Evolutionary conservation across 1,284 basidiomycete species (phyloP), one percentile per base, ranked within the genome.

Genomic region (Marasmius sp.): DNA sequence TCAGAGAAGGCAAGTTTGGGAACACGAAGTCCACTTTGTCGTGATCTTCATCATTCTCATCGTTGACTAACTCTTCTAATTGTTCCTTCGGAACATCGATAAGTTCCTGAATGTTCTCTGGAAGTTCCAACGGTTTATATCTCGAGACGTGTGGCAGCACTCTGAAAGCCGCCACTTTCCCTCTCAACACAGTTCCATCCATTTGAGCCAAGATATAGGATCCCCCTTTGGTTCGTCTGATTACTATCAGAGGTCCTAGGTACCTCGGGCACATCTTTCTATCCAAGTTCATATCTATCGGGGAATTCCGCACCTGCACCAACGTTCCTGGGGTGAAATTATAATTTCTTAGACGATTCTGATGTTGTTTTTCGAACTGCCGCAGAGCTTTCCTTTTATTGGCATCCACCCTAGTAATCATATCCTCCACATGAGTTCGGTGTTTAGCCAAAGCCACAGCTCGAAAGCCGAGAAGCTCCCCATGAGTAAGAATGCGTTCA

Each of bases 161-260:
- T 14, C 70, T 62, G 49, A 73, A 74, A 12, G 64, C 65, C 8
- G 67, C 69, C 33, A 72, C 60, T 16, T 66, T 67, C 12, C 62
- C 57, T 41, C 68, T 63, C 11, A 64, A 65, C 0, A 71, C 60
- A 0, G 70, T 27, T 3, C 69, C 68, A 50, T 72, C 63, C 12
- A 72, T 58, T 48, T 72, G 68, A 8, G 61, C 60, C 1, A 74
- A 12, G 14, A 67, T 61, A 58, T 73, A 73, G 0, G 71, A 62
- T 5, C 71, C 66, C 1, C 69, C 59, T 7, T 50, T 41, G 4
- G 63, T 70, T 12, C 65, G 59, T 3, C 64, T 27, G 20, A 73
- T 43, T 0, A 74, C 68, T 11, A 72, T 58, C 14, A 66, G 61
- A 0, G 73, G 71, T 2, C 72, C 70, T 22, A 66, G 38, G 27